Conservation (phyloP, 352 stramenopile genomes). For the Phytophthora agathidicida region DNA sequence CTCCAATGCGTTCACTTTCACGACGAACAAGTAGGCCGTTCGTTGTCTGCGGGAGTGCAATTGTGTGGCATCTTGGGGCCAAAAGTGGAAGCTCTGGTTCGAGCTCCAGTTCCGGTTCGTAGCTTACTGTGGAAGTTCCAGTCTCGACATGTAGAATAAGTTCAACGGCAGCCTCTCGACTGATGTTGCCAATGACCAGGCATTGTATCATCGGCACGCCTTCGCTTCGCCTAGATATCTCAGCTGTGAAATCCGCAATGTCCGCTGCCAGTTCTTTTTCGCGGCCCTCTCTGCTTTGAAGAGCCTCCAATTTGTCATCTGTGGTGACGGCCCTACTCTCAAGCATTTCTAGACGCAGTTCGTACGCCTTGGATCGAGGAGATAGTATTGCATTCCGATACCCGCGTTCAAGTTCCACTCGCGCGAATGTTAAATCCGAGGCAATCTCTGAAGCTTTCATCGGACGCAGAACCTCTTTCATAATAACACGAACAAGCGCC, state of each 20-base stretch:
- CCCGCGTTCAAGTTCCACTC: conserved; percentile 64
- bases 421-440: conserved; percentile 49
- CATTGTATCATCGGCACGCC: conserved; percentile 15
- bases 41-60: conserved; percentile 48
- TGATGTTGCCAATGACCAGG: conserved; percentile 76
- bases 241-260: conserved; percentile 35
- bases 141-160: conserved; percentile 49
- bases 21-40: conserved; percentile 68
- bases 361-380: conserved; percentile 65
- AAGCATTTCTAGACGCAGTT: conserved; percentile 74
- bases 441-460: conserved; percentile 33
- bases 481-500: conserved; percentile 54
- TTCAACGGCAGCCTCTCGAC: conserved; percentile 31
- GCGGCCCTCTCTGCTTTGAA: conserved; percentile 28
- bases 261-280: conserved; percentile 26
- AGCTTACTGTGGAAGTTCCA: conserved; percentile 1
- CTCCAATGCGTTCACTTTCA: conserved; percentile 63
- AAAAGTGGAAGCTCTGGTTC: conserved; percentile 23
- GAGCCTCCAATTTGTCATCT: conserved; percentile 58
- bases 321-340: conserved; percentile 62
- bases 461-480: conserved; percentile 44
- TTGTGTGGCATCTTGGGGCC: conserved; percentile 55
- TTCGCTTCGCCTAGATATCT: conserved; percentile 25
- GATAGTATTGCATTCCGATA: conserved; percentile 78
- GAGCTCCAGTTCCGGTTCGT: conserved; percentile 27